Evolutionary conservation across 345 rosid genomes (phyloP), one percentile per base, ranked within the genome.

Genomic region (Boechera retrofracta): DNA sequence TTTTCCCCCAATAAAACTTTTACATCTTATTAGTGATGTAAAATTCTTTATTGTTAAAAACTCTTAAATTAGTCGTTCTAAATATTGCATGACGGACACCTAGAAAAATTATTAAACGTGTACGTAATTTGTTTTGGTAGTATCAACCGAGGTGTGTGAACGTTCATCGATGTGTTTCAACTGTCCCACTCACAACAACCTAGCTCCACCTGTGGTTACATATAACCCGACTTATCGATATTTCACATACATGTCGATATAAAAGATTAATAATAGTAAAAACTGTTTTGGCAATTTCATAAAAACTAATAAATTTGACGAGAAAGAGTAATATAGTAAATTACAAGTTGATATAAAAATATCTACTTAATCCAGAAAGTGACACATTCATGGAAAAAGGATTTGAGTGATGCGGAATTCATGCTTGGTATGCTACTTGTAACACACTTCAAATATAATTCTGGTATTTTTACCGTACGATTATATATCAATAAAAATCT

Each of bases 341-440:
- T 42, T 42, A 44, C 78, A 66, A 47, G 59, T 35, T 65, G 66
- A 66, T 55, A 48, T 9, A 5, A 5, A 48, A 1, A 47, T 56
- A 11, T 52, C 28, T 15, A 38, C 18, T 51, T 47, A 48, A 12
- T 49, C 11, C 12, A 58, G 61, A 76, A 68, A 76, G 7, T 76
- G 69, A 68, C 29, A 39, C 24, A 59, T 49, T 52, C 28, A 69
- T 53, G 74, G 56, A 31, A 68, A 75, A 61, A 31, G 13, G 56
- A 26, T 10, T 52, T 53, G 57, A 44, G 32, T 61, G 12, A 24
- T 61, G 80, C 57, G 35, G 38, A 76, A 69, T 32, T 69, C 75
- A 69, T 69, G 80, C 56, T 61, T 61, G 75, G 75, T 69, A 69
- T 69, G 75, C 64, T 69, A 69, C 80, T 69, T 76, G 75, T 69